Evolutionary conservation across 1,284 basidiomycete genomes (phyloP), one percentile per base, ranked within the genome.

Genomic region (Singerocomus inundabilis): DNA sequence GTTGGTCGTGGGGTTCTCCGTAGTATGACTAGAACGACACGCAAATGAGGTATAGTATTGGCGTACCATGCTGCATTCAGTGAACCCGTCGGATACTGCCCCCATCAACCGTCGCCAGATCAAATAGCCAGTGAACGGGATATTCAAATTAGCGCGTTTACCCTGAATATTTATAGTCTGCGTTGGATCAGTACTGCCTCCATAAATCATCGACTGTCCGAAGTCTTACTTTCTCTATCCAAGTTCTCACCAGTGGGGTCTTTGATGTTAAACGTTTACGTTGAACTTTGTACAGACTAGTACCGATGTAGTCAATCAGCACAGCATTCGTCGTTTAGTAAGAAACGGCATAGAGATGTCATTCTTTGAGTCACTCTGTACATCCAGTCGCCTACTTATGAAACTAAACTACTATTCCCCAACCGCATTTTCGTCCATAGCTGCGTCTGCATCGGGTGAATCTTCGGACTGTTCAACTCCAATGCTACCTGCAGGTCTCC

Each of bases 401-500:
- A 32, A 40, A 36, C 26, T 31, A 37, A 39, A 6, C 32, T 37
- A 36, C 32, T 59, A 67, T 45, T 68, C 62, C 12, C 60, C 49
- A 29, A 45, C 39, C 42, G 33, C 42, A 28, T 54, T 61, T 29
- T 69, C 69, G 8, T 67, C 64, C 69, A 70, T 68, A 24, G 50
- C 52, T 10, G 68, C 45, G 35, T 71, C 66, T 29, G 48, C 59
- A 24, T 69, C 62, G 25, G 77, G 78, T 38, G 71, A 70, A 53
- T 86, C 82, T 51, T 84, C 81, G 6, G 76, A 73, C 56, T 89
- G 84, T 60, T 90, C 87, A 36, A 90, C 85, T 38, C 84, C 84
- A 47, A 91, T 81, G 52, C 83, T 83, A 6, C 89, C 89, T 26
- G 87, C 87, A 5, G 85, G 75, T 54, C 85, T 72, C 88, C 88